Conservation (phyloP, 1,284 basidiomycete genomes). For the Athelia sp. region DNA sequence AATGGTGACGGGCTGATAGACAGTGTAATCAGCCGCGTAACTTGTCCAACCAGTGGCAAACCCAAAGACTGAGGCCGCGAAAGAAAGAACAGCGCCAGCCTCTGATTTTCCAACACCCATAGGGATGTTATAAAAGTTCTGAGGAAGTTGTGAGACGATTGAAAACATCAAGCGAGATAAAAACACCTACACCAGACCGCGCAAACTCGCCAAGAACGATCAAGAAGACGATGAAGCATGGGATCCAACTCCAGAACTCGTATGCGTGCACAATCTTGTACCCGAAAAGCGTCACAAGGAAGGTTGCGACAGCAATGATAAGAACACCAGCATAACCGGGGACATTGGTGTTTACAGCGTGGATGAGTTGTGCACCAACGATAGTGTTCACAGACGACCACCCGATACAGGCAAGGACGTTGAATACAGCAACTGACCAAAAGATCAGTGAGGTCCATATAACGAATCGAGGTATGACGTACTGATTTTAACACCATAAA, state of each 20-base stretch:
- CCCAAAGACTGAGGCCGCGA: constrained; percentile 10
- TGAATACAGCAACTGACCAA: constrained; percentile 19
- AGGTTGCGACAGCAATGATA: constrained; percentile 28
- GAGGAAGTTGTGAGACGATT: constrained; percentile 12
- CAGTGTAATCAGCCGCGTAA: constrained; percentile 24
- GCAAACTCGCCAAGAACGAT: constrained; percentile 25
- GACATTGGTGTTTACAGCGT: constrained; percentile 18
- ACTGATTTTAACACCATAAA: background rate
- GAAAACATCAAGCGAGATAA: constrained; percentile 15
- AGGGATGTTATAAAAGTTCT: background rate
- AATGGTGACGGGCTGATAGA: constrained; percentile 27
- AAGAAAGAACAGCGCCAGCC: background rate
- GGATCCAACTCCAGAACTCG: constrained; percentile 34
- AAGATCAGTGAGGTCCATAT: constrained; percentile 4
- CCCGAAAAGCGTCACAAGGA: constrained; percentile 34
- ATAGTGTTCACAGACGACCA: constrained; percentile 33
- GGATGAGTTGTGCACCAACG: constrained; percentile 25
- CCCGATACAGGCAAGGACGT: constrained; percentile 26
- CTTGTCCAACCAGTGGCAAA: constrained; percentile 21
- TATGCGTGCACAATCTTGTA: constrained; percentile 36
- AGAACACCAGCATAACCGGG: constrained; percentile 20
- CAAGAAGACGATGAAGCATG: constrained; percentile 23
- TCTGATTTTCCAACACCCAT: background rate
- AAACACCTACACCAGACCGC: constrained; percentile 20
- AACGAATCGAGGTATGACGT: background rate